Evolutionary conservation across 805 yeast species (phyloP).

Genomic region (Kodamaea laetipori): DNA sequence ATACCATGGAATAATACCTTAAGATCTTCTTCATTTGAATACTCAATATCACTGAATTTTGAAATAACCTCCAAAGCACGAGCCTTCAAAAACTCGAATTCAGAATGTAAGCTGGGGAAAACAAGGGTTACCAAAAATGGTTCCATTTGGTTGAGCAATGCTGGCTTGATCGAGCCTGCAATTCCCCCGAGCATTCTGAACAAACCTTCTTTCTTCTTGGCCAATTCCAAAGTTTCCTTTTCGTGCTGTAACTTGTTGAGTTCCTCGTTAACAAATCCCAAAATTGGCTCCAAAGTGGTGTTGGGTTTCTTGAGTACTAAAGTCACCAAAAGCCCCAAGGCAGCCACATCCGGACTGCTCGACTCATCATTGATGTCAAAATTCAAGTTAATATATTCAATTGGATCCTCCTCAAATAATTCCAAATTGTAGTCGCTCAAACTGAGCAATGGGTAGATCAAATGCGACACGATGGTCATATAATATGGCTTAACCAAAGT

Average conservation of each 20-base stretch:
- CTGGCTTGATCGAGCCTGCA: slow-evolving; percentile 61
- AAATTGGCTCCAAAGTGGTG: slow-evolving; percentile 58
- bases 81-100: slow-evolving; percentile 69
- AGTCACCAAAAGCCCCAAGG: slow-evolving; percentile 69
- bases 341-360: slow-evolving; percentile 75
- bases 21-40: slow-evolving; percentile 33
- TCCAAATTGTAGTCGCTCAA: slow-evolving; percentile 70
- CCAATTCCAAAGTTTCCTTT: slow-evolving; percentile 47
- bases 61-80: slow-evolving; percentile 68
- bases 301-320: slow-evolving; percentile 69
- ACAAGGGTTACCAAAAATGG: slow-evolving; percentile 61
- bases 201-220: slow-evolving; percentile 73
- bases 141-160: slow-evolving; percentile 66
- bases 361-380: slow-evolving; percentile 58
- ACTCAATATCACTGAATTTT: slow-evolving; percentile 63
- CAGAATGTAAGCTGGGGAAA: slow-evolving; percentile 69
- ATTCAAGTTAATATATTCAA: slow-evolving; percentile 76
- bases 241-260: slow-evolving; percentile 36
- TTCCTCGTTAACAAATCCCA: slow-evolving; percentile 58
- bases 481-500: slow-evolving; percentile 62
- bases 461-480: slow-evolving; percentile 63
- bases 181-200: slow-evolving; percentile 77
- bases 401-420: slow-evolving; percentile 81
- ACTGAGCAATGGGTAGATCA: slow-evolving; percentile 74
- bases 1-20: slow-evolving; percentile 37